Evolutionary conservation across 2,329 filamentous ascomycete genomes (phyloP).

Genomic region (Rutstroemia sp.): DNA sequence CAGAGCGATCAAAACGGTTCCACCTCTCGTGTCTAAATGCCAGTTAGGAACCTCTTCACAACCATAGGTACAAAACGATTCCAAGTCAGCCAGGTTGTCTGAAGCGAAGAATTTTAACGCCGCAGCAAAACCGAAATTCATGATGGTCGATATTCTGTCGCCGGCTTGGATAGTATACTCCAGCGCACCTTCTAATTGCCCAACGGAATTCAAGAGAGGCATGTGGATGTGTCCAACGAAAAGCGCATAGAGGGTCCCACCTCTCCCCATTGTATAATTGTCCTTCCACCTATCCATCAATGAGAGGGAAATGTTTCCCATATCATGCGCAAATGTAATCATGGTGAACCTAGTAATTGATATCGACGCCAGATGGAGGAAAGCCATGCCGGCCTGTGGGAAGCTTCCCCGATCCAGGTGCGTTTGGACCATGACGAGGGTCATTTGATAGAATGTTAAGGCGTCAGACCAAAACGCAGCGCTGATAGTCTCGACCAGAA

Average conservation of each 20-base stretch:
- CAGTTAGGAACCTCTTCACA: conserved; percentile 68
- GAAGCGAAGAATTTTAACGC: conserved; percentile 62
- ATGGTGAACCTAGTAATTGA: conserved; percentile 64
- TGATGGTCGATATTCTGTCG: conserved; percentile 63
- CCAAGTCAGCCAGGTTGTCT: conserved; percentile 61
- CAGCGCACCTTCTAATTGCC: conserved; percentile 56
- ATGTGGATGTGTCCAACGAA: conserved; percentile 65
- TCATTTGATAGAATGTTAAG: conserved; percentile 64
- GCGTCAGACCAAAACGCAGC: conserved; percentile 68
- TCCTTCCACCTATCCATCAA: conserved; percentile 58
- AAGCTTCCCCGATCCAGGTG: conserved; percentile 58
- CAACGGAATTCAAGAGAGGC: conserved; percentile 50
- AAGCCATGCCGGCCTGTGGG: conserved; percentile 61
- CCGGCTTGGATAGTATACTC: conserved; percentile 60
- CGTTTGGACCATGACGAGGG: conserved; percentile 58
- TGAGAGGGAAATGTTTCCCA: conserved; percentile 55
- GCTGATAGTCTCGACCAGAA: conserved; percentile 62
- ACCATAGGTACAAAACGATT: conserved; percentile 63
- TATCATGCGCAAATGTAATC: conserved; percentile 57
- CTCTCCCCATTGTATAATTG: conserved; percentile 58
- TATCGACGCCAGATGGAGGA: conserved; percentile 61
- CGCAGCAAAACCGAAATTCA: conserved; percentile 62
- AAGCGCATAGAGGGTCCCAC: conserved; percentile 60
- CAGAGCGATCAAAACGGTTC: conserved; percentile 58
- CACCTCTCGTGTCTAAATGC: conserved; percentile 63